Evolutionary conservation across 2,329 filamentous ascomycete species (phyloP), one percentile per base, ranked within the genome.

Genomic region (Talaromyces sp.): DNA sequence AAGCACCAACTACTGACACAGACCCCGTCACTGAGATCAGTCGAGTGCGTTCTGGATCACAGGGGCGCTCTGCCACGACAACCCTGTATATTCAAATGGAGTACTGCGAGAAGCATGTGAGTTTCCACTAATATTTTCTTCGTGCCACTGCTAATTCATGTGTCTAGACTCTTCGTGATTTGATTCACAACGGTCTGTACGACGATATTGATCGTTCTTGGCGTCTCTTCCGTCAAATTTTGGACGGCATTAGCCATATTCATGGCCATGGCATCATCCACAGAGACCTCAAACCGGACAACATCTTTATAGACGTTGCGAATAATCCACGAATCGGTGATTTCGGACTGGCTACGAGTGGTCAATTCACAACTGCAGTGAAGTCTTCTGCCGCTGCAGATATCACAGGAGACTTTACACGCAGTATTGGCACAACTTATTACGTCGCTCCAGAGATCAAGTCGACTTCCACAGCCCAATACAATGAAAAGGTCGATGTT

Each of bases 81-180:
- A 88, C 93, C 7, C 82, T 99, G 49, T 99, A 97, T 73, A 98
- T 99, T 60, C 95, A 96, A 63, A 99, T 99, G 95, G 95, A 99
- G 72, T 96, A 97, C 67, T 99, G 95, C 71, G 93, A 98, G 73
- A 95, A 93, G 71, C 86, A 90, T 66, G 87, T 89, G 78, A 74
- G 83, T 77, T 25, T 47, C 9, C 25, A 59, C 3, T n/a, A 15
- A 2, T 11, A 22, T n/a, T 30, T 25, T 17, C 6, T 22, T 3
- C 19, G 25, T 33, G 9, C 44, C 25, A 61, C 58, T 11, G 8
- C 57, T 62, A 68, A 33, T 66, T 63, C 33, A 54, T 62, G 17
- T 53, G 58, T 13, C 27, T 61, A 87, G 84, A 98, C 95, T 0
- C 83, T 99, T 33, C 88, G 93, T 22, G 92, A 98, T 79, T 78